These are phyloP conservation scores for Plantago major DNA, from an alignment of 257 asterid species.

Conservation along the genomic window DNA sequence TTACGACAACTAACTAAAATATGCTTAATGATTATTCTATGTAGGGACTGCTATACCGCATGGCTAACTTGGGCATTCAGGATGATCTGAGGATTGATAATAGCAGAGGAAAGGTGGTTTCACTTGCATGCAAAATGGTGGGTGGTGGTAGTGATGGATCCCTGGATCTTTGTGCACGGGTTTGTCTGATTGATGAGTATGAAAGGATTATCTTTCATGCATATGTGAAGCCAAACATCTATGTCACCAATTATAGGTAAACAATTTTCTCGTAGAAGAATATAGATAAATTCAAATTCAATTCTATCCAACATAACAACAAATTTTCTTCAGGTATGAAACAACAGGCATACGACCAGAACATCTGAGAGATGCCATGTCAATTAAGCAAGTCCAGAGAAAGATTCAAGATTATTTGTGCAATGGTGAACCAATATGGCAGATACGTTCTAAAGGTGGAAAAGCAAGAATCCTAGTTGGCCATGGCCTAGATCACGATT, in stretches of 20 bases:
- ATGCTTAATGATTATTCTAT: background rate
- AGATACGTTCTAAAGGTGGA: conserved; percentile 73
- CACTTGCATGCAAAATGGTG: conserved; percentile 90
- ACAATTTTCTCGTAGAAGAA: background rate
- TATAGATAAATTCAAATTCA: background rate
- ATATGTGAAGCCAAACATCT: conserved; percentile 69
- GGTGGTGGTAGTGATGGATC: conserved; percentile 96
- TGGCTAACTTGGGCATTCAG: conserved; percentile 74
- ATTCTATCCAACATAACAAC: conserved; percentile 10
- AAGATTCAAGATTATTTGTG: conserved; percentile 82
- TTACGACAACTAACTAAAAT: background rate
- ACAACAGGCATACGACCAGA: conserved; percentile 77
- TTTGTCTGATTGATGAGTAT: conserved; percentile 68
- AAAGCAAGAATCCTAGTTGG: conserved; percentile 80
- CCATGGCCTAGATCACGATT: conserved; percentile 82
- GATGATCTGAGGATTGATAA: conserved; percentile 71
- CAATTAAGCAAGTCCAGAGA: conserved; percentile 56
- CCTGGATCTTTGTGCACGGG: conserved; percentile 78
- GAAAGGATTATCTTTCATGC: conserved; percentile 69
- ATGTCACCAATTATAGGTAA: conserved; percentile 81
- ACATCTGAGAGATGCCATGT: conserved; percentile 72
- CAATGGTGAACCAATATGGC: conserved; percentile 90
- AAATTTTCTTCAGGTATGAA: conserved; percentile 54
- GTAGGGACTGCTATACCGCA: conserved; percentile 59
- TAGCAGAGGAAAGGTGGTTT: conserved; percentile 57